phyloP scores from a whole-genome alignment of 441 rosid species.

The Geranium incanum region DNA sequence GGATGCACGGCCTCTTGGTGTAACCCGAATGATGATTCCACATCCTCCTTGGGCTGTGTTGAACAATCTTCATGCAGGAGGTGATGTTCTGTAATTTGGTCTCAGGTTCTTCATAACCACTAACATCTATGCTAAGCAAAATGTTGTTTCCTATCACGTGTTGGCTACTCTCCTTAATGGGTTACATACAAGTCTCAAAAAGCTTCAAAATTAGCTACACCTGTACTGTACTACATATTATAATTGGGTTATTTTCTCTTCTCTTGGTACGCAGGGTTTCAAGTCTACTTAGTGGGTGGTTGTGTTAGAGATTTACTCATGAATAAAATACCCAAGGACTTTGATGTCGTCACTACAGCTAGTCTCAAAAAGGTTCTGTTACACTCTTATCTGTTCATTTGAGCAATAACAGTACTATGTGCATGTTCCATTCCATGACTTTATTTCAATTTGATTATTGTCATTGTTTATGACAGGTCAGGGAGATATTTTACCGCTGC shows the following conservation, averaged over 20 bases:
- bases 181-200: background rate
- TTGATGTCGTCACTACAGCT: conserved; percentile 90
- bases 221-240: background rate
- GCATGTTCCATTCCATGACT: conserved; percentile 7
- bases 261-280: conserved; percentile 43
- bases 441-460: background rate
- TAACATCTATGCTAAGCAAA: background rate
- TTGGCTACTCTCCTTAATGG: background rate
- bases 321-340: conserved; percentile 73
- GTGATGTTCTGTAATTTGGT: conserved; percentile 23
- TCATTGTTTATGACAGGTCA: conserved; percentile 37
- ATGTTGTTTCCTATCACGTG: background rate
- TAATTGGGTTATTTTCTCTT: conserved; percentile 7
- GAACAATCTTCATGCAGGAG: conserved; percentile 42
- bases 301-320: conserved; percentile 90
- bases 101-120: background rate
- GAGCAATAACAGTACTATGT: background rate
- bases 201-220: background rate
- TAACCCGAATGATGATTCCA: conserved; percentile 46
- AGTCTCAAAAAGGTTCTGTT: conserved; percentile 53
- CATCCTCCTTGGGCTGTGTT: conserved; percentile 46
- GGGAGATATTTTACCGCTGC: conserved; percentile 39
- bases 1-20: conserved; percentile 41
- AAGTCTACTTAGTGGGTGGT: conserved; percentile 88
- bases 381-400: background rate